A percentile compares a stretch with the other conserved stretches of the same genome.
phyloP scores from a whole-genome alignment of 306 rosid species.

The Prunus fruticosa region DNA sequence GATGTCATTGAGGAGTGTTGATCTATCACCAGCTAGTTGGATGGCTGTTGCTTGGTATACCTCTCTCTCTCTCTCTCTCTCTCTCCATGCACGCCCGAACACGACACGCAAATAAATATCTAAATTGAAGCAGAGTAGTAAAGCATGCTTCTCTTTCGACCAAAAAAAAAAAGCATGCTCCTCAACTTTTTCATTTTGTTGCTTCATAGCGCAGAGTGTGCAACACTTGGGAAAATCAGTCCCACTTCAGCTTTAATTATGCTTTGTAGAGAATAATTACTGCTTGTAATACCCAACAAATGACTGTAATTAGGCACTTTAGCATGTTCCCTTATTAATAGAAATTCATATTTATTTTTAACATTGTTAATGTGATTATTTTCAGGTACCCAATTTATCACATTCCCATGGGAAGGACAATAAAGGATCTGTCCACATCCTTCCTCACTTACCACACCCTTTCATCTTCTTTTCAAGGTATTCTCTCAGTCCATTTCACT shows the following conservation, averaged over 20 bases:
- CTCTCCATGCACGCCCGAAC: neutral
- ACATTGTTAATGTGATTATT: slow-evolving; percentile 8
- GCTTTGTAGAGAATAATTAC: neutral
- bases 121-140: neutral
- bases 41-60: slow-evolving; percentile 89
- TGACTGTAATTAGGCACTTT: neutral
- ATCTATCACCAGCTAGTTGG: slow-evolving; percentile 99
- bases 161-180: neutral
- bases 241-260: neutral
- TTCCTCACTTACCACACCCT: slow-evolving; percentile 96
- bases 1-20: slow-evolving; percentile 88
- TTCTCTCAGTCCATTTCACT: neutral
- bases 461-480: slow-evolving; percentile 96
- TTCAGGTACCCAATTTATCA: slow-evolving; percentile 98
- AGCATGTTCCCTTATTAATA: neutral
- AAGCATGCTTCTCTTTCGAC: neutral
- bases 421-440: slow-evolving; percentile 84
- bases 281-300: neutral
- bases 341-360: neutral
- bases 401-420: slow-evolving; percentile 95
- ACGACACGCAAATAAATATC: neutral
- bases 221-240: neutral
- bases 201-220: neutral
- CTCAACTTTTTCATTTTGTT: neutral
- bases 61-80: neutral